Conservation (phyloP, 441 rosid genomes). For the Euphorbia neoarborescens region DNA sequence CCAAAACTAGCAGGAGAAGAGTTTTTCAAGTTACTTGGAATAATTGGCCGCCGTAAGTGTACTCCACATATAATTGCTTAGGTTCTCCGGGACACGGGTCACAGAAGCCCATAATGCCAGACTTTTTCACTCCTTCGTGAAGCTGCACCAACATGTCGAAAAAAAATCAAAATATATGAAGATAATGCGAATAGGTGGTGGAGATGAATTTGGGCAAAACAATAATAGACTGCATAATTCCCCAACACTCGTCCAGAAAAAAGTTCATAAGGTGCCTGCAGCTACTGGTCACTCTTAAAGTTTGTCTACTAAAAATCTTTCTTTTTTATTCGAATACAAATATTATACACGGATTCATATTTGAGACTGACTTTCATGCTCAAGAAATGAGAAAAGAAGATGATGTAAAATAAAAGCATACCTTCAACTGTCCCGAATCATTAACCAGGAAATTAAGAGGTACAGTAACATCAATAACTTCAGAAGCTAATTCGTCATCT, state of each 20-base stretch:
- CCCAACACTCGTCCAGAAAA: not conserved
- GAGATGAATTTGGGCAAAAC: not conserved
- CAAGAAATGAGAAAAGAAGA: conserved; percentile 5
- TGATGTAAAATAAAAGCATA: conserved; percentile 23
- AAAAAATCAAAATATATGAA: conserved; percentile 6
- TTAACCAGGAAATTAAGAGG: conserved; percentile 89
- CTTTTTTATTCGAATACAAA: not conserved
- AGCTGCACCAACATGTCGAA: conserved; percentile 38
- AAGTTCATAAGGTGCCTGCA: too few relatives aligned
- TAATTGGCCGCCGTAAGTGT: conserved; percentile 42
- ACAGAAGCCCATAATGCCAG: conserved; percentile 96
- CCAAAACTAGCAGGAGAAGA: not conserved
- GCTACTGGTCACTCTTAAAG: not conserved
- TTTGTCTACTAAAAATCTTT: not conserved
- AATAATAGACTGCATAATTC: not conserved
- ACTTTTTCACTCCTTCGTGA: conserved; percentile 86
- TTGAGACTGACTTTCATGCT: not conserved
- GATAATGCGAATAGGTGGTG: not conserved
- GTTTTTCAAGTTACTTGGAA: conserved; percentile 36
- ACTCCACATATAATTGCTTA: conserved; percentile 63
- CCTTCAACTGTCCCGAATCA: conserved; percentile 79
- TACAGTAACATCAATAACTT: conserved; percentile 70
- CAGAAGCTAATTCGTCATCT: conserved; percentile 36
- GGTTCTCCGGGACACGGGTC: conserved; percentile 90
- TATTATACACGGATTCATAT: not conserved